phyloP scores from a whole-genome alignment of 1,284 basidiomycete species.

The Rhizopogon parksii region DNA sequence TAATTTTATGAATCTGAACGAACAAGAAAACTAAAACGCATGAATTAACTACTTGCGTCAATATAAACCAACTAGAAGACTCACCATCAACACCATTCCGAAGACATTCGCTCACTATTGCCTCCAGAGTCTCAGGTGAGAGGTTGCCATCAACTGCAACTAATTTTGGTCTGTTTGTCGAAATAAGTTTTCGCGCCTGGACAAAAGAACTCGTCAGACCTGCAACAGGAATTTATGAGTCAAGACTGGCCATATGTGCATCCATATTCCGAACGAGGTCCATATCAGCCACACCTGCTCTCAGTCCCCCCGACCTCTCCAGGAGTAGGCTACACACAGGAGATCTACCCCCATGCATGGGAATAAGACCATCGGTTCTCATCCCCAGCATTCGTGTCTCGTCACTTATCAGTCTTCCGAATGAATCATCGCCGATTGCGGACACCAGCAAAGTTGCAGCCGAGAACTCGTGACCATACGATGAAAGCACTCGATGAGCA shows the following conservation, averaged over 20 bases:
- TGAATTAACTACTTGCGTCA: not conserved
- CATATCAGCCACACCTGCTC: conserved; percentile 91
- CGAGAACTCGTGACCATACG: conserved; percentile 29
- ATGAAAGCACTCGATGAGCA: conserved; percentile 54
- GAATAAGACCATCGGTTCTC: conserved; percentile 74
- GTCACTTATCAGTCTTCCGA: conserved; percentile 56
- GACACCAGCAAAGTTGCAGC: conserved; percentile 48
- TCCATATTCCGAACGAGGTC: conserved; percentile 54
- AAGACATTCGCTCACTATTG: conserved; percentile 46
- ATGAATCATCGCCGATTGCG: conserved; percentile 61
- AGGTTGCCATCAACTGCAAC: conserved; percentile 85
- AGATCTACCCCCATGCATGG: conserved; percentile 38
- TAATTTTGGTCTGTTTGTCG: conserved; percentile 42
- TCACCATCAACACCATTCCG: conserved; percentile 45
- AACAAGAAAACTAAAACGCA: conserved; percentile 52
- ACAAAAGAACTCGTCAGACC: conserved; percentile 1
- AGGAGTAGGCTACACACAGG: conserved; percentile 85
- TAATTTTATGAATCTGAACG: conserved; percentile 19
- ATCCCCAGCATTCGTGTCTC: conserved; percentile 62
- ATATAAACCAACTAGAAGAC: conserved; percentile 18
- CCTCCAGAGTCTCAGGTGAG: conserved; percentile 44
- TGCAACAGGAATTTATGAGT: conserved; percentile 20
- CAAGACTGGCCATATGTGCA: conserved; percentile 37
- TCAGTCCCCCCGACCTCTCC: conserved; percentile 64
- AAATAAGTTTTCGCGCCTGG: not conserved